Evolutionary conservation across 2,329 filamentous ascomycete species (phyloP), one percentile per base, ranked within the genome.

Genomic region (Metarhizium album): DNA sequence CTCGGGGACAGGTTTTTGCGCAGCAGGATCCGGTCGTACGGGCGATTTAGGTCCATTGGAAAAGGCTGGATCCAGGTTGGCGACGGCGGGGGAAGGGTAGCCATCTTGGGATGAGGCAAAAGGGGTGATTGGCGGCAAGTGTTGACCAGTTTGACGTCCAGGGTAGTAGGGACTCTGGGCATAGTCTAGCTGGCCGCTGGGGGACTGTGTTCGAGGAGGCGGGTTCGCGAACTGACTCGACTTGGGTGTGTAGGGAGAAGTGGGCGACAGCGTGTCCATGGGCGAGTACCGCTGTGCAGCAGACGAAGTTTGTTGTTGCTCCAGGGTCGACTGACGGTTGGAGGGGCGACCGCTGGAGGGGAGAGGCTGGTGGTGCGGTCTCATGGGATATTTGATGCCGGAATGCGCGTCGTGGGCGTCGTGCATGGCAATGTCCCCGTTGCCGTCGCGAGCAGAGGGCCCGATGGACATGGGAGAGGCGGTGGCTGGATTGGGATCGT

Each of bases 231-330:
- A 73, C 72, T 85, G 71, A 64, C 68, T 76, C 74, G 80, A 65
- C 74, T 86, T 70, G 71, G 76, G 64, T 45, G 80, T 78, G 70
- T 94, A 94, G 33, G 89, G 83, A 51, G 87, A 85, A 33, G 84
- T 82, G 40, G 90, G 87, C 54, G 90, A 89, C 54, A 94, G 74
- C 16, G 82, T 80, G 66, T 95, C 91, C 90, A 96, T 96, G 56
- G 91, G 93, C 45, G 91, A 97, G 70, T 97, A 97, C 64, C 90
- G 83, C 67, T 94, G 87, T 53, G 90, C 87, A 52, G 89, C 88
- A 47, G 87, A 78, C 42, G 89, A 93, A 53, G 87, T 83, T 63
- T 55, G 58, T 62, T 57, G 58, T 62, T 57, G 58, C 47, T 83
- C 67, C 51, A 66, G 83, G 47, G 84, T 73, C 45, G 85, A 86